Evolutionary conservation across 2,329 filamentous ascomycete species (phyloP).

Genomic region (Fonsecaea nubica): DNA sequence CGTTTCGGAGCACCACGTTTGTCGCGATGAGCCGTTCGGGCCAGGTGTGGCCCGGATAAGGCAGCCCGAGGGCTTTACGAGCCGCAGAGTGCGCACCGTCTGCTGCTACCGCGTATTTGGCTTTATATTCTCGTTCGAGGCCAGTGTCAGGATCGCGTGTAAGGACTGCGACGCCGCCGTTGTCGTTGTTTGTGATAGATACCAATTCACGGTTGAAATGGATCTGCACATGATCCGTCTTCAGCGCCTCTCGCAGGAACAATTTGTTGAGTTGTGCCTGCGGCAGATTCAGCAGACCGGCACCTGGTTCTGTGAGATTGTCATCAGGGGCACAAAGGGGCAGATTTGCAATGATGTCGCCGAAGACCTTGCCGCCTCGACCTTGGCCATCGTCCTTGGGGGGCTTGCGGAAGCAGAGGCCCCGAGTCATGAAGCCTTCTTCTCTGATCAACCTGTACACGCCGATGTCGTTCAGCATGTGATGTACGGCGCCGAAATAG

Average conservation of each 20-base stretch:
- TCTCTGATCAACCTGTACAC: conserved; percentile 26
- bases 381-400: conserved; percentile 26
- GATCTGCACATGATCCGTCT: conserved; percentile 24
- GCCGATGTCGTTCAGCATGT: conserved; percentile 21
- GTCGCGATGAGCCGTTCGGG: conserved; percentile 28
- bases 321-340: conserved; percentile 24
- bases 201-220: conserved; percentile 27
- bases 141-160: neutral
- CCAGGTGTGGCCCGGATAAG: conserved; percentile 31
- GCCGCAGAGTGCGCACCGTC: conserved; percentile 22
- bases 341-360: conserved; percentile 19
- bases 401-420: conserved; percentile 19
- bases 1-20: conserved; percentile 22
- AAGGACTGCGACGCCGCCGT: conserved; percentile 4
- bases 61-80: conserved; percentile 24
- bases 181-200: conserved; percentile 14
- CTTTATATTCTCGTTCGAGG: conserved; percentile 1
- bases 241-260: conserved; percentile 24
- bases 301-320: conserved; percentile 6
- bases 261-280: conserved; percentile 26
- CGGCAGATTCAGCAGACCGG: conserved; percentile 23
- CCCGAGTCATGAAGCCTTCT: conserved; percentile 29
- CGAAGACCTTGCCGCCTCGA: conserved; percentile 17
- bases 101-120: conserved; percentile 21
- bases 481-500: conserved; percentile 22